phyloP scores from a whole-genome alignment of 306 rosid species.

The Carpinus fangiana region DNA sequence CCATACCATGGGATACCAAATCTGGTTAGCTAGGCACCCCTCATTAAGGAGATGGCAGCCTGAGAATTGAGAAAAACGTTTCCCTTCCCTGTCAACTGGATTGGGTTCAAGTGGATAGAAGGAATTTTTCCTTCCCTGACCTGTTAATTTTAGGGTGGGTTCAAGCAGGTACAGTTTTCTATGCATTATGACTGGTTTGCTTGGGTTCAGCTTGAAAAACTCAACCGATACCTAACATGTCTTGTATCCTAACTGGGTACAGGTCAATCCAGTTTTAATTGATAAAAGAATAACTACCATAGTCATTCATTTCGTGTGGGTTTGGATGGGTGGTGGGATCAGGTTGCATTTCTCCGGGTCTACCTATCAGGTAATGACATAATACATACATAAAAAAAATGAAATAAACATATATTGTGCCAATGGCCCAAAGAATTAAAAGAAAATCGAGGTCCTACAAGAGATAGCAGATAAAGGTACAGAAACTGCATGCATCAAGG shows the following conservation, averaged over 20 bases:
- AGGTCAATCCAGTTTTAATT: not conserved
- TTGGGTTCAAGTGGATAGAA: not conserved
- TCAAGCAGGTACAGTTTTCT: not conserved
- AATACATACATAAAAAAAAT: not conserved
- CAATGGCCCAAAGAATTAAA: not conserved
- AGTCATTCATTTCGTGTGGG: not conserved
- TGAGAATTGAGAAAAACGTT: not conserved
- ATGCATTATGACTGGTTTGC: not conserved
- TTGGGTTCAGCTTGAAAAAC: not conserved
- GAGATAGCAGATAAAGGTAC: not conserved
- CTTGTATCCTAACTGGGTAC: not conserved
- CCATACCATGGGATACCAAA: not conserved
- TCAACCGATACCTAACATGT: not conserved
- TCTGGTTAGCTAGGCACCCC: not conserved
- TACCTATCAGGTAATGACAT: not conserved
- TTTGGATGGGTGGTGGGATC: not conserved
- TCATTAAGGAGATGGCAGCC: not conserved
- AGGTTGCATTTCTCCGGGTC: not conserved
- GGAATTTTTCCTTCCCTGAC: not conserved
- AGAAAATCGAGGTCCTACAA: not conserved
- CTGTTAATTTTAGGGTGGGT: not conserved
- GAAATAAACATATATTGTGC: not conserved
- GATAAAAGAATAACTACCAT: not conserved
- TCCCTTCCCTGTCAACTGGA: not conserved
- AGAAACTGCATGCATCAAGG: not conserved